phyloP scores from a whole-genome alignment of 306 rosid genomes.

The Castanea sativa region DNA sequence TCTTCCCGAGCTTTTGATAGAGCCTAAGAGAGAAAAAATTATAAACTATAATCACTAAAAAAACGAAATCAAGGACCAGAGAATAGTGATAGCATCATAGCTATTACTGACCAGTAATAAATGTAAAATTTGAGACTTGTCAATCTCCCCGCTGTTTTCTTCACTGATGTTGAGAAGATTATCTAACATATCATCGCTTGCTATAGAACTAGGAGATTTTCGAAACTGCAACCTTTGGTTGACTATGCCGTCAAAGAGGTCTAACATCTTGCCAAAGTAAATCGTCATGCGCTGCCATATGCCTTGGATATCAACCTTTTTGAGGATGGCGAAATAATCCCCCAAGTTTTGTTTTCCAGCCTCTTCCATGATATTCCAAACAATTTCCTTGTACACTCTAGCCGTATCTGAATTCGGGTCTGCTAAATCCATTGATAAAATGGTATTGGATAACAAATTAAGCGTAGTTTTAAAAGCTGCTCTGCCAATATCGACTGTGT shows the following conservation, averaged over 20 bases:
- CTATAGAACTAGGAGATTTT: background rate
- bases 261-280: constrained; percentile 16
- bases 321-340: constrained; percentile 41
- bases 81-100: background rate
- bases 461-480: constrained; percentile 36
- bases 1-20: constrained; percentile 43
- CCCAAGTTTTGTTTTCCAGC: constrained; percentile 39
- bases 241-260: constrained; percentile 14
- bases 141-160: constrained; percentile 30
- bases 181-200: constrained; percentile 36
- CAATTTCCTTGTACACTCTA: constrained; percentile 26
- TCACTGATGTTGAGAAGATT: constrained; percentile 34
- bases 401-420: constrained; percentile 11
- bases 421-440: constrained; percentile 45
- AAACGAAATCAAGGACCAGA: background rate
- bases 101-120: constrained; percentile 25
- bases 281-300: background rate
- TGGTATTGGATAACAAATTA: constrained; percentile 38
- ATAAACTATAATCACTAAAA: background rate
- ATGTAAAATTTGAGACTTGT: constrained; percentile 17
- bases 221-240: constrained; percentile 28
- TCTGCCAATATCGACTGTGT: constrained; percentile 42
- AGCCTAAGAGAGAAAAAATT: constrained; percentile 14
- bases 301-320: constrained; percentile 40
- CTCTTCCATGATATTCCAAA: constrained; percentile 24